Percentiles rank a stretch among this genome's conserved stretches.
phyloP scores from a whole-genome alignment of 148 eudicot genomes.

The Simmondsia chinensis region DNA sequence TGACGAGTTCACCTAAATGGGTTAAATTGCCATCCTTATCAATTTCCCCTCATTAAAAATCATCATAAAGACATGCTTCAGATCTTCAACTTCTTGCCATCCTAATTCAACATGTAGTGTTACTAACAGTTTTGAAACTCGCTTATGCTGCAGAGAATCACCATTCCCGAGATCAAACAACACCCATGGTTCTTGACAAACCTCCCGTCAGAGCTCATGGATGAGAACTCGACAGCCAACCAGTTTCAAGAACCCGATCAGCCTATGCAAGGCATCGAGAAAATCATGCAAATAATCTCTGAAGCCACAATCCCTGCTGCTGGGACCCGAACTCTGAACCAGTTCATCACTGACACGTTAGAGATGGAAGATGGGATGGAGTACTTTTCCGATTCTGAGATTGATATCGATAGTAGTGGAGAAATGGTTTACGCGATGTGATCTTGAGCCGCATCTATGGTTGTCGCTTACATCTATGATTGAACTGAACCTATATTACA shows the following conservation, averaged over 20 bases:
- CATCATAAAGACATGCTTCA: too few species aligned
- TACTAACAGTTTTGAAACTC: too few species aligned
- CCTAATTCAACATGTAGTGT: too few species aligned
- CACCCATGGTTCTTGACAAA: slow-evolving; percentile 79
- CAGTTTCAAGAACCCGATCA: slow-evolving; percentile 87
- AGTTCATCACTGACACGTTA: slow-evolving; percentile 23
- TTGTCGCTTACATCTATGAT: too few species aligned
- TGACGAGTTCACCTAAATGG: too few species aligned
- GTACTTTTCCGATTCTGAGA: slow-evolving; percentile 76
- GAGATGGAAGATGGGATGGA: slow-evolving; percentile 81
- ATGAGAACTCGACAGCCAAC: slow-evolving; percentile 48
- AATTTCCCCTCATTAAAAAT: too few species aligned
- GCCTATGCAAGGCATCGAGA: slow-evolving; percentile 79
- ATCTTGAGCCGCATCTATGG: too few species aligned
- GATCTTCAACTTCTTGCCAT: too few species aligned
- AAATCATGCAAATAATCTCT: slow-evolving; percentile 83
- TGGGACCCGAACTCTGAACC: slow-evolving; percentile 39
- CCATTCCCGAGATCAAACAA: slow-evolving; percentile 67
- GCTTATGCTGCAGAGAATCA: slow-evolving; percentile 66
- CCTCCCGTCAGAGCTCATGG: slow-evolving; percentile 79
- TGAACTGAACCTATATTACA: too few species aligned
- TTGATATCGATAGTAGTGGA: slow-evolving; percentile 91
- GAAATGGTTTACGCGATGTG: slow-evolving; percentile 87
- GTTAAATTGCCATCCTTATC: too few species aligned
- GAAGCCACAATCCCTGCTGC: slow-evolving; percentile 86